These are phyloP conservation scores for Hypoxylon sp. DNA, from an alignment of 2,329 filamentous ascomycete species.

Conservation along the genomic window DNA sequence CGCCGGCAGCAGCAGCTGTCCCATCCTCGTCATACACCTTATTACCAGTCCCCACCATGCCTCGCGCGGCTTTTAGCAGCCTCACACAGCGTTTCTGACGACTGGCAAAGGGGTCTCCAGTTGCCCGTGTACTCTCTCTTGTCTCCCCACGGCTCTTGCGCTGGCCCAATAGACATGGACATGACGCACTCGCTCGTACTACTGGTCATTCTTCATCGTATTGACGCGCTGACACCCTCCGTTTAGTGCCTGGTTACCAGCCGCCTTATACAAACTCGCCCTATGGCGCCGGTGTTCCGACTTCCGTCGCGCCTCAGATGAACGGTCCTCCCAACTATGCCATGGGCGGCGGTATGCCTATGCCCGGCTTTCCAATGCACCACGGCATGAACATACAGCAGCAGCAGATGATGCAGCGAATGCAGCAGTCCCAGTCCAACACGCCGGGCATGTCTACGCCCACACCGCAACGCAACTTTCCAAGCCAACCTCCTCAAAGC, in stretches of 20 bases:
- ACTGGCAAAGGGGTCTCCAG: conserved; percentile 16
- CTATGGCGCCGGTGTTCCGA: conserved; percentile 62
- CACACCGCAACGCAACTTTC: conserved; percentile 50
- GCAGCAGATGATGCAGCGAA: conserved; percentile 55
- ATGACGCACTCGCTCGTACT: conserved; percentile 20
- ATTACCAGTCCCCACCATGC: conserved; percentile 24
- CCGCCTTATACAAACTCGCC: conserved; percentile 65
- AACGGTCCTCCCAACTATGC: conserved; percentile 62
- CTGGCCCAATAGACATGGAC: conserved; percentile 33
- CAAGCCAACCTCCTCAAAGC: conserved; percentile 48
- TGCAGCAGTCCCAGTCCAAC: conserved; percentile 50
- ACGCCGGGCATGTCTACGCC: conserved; percentile 46
- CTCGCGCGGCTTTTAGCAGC: conserved; percentile 26
- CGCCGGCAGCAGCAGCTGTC: conserved; percentile 25
- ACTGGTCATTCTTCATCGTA: conserved; percentile 32
- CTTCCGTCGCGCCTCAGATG: conserved; percentile 58
- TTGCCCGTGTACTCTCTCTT: conserved; percentile 12
- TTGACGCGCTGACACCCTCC: conserved; percentile 44
- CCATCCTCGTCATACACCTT: conserved; percentile 29
- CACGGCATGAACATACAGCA: conserved; percentile 56
- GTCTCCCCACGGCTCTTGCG: not conserved
- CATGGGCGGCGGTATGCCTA: conserved; percentile 59
- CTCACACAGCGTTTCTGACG: conserved; percentile 12
- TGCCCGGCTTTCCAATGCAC: conserved; percentile 65
- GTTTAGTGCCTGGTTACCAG: conserved; percentile 62